Evolutionary conservation across 495 filamentous ascomycete genomes (phyloP), one percentile per base, ranked within the genome.

Genomic region (Alectoria sarmentosa): DNA sequence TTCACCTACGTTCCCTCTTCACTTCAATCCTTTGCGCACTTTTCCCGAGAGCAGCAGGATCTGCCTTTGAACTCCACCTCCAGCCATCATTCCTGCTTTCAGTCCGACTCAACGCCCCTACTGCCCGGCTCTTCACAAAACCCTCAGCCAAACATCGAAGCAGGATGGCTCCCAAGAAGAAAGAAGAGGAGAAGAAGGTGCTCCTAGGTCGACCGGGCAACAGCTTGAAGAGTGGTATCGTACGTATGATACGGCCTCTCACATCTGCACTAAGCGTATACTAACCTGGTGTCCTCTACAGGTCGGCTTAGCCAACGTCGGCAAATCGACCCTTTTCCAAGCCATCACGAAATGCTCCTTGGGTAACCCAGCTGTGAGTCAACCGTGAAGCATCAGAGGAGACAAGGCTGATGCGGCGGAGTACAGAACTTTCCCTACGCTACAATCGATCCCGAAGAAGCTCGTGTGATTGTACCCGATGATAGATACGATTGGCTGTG

Each of bases 301-400:
- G 92, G 92, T 98, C 74, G 95, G 95, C 78, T 87, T 99, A 74
- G 95, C 95, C 73, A 99, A 99, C 77, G 95, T 99, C 68, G 95
- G 95, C 74, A 99, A 99, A 79, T 99, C 95, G 64, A 99, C 95
- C 32, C 88, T 99, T 71, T 99, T 99, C 83, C 95, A 99, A 79
- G 92, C 95, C 69, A 96, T 99, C 81, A 99, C 95, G 67, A 97
- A 96, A 82, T 97, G 89, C 77, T 87, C 86, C 67, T 84, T 99
- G 70, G 95, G 95, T 79, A 99, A 99, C 80, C 95, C 95, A 69
- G 95, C 94, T 77, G 88, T 90, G 80, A 72, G 60, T 39, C 41
- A 42, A 56, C 60, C 13, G 32, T 63, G 9, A 10, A 21, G 26
- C 21, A 42, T 34, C 4, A 23, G 30, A 19, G 32, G 36, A 58